phyloP scores from a whole-genome alignment of 208 protist species.

The Crithidia bombi region DNA sequence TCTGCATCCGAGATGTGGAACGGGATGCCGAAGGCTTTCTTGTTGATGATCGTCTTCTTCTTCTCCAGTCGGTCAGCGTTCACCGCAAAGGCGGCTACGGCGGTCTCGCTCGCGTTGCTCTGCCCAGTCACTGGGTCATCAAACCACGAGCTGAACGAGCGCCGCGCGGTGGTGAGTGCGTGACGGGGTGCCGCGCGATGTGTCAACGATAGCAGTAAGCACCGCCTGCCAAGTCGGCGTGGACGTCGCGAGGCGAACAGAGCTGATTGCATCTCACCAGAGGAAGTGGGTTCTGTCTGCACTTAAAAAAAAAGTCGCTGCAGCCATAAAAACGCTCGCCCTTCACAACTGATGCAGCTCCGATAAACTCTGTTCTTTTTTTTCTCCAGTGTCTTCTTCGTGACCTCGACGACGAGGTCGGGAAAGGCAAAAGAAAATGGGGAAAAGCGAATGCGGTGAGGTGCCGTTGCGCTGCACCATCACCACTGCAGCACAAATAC shows the following conservation, averaged over 20 bases:
- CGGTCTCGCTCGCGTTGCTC: constrained; percentile 27
- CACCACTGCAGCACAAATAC: no score
- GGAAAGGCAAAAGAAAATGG: no score
- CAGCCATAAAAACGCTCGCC: no score
- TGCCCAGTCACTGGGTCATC: constrained; percentile 45
- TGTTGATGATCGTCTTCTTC: constrained; percentile 63
- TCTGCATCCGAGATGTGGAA: constrained; percentile 81
- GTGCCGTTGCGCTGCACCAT: no score
- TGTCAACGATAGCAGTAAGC: neutral
- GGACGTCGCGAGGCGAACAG: neutral
- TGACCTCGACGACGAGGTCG: no score
- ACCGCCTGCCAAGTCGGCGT: neutral
- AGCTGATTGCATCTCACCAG: neutral
- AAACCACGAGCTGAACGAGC: constrained; percentile 66
- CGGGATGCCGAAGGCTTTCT: constrained; percentile 79
- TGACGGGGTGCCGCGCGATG: neutral
- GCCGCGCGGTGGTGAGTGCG: neutral
- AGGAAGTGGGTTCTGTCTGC: neutral
- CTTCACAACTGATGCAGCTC: no score
- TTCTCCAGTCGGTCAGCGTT: constrained; percentile 69
- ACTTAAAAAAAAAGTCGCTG: neutral
- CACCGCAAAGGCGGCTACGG: constrained; percentile 66
- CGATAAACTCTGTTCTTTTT: no score
- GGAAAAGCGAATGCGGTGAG: no score
- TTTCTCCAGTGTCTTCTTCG: no score